A percentile compares a stretch with the other conserved stretches of the same genome.
phyloP scores from a whole-genome alignment of 371 early-diverging fungal species.

The Syncephalis fuscata region DNA sequence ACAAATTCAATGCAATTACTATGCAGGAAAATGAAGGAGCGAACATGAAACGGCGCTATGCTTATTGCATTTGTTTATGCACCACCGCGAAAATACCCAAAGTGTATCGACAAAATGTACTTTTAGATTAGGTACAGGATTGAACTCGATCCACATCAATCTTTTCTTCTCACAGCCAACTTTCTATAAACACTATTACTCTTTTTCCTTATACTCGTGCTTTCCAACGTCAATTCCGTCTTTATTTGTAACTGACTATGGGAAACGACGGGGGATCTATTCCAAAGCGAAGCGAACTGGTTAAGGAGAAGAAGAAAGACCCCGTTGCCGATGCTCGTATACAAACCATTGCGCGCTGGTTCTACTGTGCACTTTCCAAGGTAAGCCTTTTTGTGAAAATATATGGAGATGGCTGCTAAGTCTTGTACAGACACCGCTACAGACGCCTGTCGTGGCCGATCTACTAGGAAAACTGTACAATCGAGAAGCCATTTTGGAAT shows the following conservation, averaged over 20 bases:
- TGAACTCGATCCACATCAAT: too few relatives aligned
- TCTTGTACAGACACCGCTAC: slow-evolving; percentile 32
- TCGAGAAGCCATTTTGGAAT: slow-evolving; percentile 73
- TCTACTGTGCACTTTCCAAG: slow-evolving; percentile 80
- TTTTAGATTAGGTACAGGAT: too few relatives aligned
- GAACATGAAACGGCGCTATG: too few relatives aligned
- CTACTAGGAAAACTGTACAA: slow-evolving; percentile 84
- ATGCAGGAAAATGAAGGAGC: too few relatives aligned
- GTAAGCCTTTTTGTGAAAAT: slow-evolving; percentile 9
- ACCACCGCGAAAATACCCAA: too few relatives aligned
- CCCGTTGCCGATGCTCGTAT: slow-evolving; percentile 53
- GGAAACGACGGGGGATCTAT: slow-evolving; percentile 95
- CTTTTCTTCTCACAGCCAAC: too few relatives aligned
- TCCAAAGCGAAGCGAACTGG: slow-evolving; percentile 84
- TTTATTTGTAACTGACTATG: slow-evolving; percentile 22
- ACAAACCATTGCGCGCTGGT: slow-evolving; percentile 51
- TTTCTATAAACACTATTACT: too few relatives aligned
- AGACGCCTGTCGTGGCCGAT: slow-evolving; percentile 63
- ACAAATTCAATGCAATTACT: too few relatives aligned
- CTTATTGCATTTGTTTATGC: too few relatives aligned
- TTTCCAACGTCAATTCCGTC: neutral
- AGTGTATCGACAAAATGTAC: too few relatives aligned
- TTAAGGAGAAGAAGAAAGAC: slow-evolving; percentile 70
- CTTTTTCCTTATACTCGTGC: too few relatives aligned
- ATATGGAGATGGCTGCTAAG: too few relatives aligned